Percentiles rank a stretch among this genome's conserved stretches.
phyloP scores from a whole-genome alignment of 768 basidiomycete genomes.

The Megacollybia marginata region DNA sequence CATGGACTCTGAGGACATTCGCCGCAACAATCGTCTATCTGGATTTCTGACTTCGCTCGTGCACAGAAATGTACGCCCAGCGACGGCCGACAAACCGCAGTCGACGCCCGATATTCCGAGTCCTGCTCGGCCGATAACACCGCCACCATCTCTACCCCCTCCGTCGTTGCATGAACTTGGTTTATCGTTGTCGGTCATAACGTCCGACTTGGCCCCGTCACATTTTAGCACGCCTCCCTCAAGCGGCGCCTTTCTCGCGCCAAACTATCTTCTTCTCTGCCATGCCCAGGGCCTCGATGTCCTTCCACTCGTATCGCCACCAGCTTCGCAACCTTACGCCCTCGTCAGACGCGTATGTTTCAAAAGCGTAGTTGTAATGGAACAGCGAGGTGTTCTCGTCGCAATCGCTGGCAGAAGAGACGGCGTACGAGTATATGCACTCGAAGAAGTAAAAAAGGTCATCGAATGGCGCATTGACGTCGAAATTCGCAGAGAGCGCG shows the following conservation, averaged over 20 bases:
- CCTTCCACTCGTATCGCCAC: conserved; percentile 70
- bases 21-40: conserved; percentile 43
- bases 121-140: conserved; percentile 56
- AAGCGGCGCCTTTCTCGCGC: conserved; percentile 73
- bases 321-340: conserved; percentile 70
- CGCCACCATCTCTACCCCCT: conserved; percentile 64
- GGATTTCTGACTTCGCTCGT: conserved; percentile 82
- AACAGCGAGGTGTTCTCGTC: conserved; percentile 84
- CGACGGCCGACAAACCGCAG: conserved; percentile 18
- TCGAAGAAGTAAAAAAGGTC: conserved; percentile 79
- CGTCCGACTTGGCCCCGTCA: conserved; percentile 61
- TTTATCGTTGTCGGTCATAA: conserved; percentile 60
- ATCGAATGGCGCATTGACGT: conserved; percentile 85
- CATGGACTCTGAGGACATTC: no score
- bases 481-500: conserved; percentile 68
- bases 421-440: conserved; percentile 81
- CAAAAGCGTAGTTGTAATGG: conserved; percentile 88
- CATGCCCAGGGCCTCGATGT: conserved; percentile 85
- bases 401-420: conserved; percentile 84
- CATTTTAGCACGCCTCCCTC: conserved; percentile 73
- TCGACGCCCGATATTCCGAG: conserved; percentile 45
- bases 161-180: conserved; percentile 74
- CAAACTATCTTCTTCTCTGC: conserved; percentile 77
- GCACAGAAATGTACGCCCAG: conserved; percentile 47
- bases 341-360: conserved; percentile 76